Conservation (phyloP, 1,284 basidiomycete genomes). For the Fereydounia khargensis region DNA sequence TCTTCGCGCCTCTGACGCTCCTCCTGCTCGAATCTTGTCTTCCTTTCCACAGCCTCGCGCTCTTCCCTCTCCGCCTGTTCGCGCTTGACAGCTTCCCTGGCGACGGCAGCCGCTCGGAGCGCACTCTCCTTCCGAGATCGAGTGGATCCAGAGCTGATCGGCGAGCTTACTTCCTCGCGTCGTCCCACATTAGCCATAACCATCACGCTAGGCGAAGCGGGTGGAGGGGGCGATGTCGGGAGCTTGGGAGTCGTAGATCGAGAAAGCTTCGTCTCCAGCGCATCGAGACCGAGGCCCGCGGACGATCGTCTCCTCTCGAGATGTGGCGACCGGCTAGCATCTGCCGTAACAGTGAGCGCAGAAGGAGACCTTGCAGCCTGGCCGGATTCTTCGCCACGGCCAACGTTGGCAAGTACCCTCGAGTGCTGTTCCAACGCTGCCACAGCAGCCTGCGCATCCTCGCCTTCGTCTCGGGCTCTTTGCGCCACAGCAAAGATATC, state of each 20-base stretch:
- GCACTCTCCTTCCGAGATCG: slow-evolving; percentile 32
- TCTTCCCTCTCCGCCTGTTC: slow-evolving; percentile 15
- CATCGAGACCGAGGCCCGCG: slow-evolving; percentile 31
- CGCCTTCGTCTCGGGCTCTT: neutral
- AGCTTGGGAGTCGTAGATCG: slow-evolving; percentile 27
- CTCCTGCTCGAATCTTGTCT: slow-evolving; percentile 12
- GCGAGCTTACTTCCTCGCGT: slow-evolving; percentile 6
- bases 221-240: neutral
- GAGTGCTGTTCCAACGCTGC: neutral
- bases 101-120: slow-evolving; percentile 26
- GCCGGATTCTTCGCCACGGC: too few relatives aligned
- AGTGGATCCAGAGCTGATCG: slow-evolving; percentile 5
- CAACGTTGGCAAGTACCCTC: too few relatives aligned
- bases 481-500: slow-evolving; percentile 27
- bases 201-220: too few relatives aligned
- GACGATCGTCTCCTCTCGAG: too few relatives aligned
- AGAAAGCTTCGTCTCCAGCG: slow-evolving; percentile 24
- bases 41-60: slow-evolving; percentile 12
- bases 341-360: too few relatives aligned
- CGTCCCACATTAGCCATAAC: slow-evolving; percentile 18
- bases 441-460: neutral
- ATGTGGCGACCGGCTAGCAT: too few relatives aligned
- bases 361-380: too few relatives aligned
- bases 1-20: slow-evolving; percentile 5
- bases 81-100: slow-evolving; percentile 26